Evolutionary conservation across 129 eudicot species (phyloP), one percentile per base, ranked within the genome.

Genomic region (Ambrosia artemisiifolia): DNA sequence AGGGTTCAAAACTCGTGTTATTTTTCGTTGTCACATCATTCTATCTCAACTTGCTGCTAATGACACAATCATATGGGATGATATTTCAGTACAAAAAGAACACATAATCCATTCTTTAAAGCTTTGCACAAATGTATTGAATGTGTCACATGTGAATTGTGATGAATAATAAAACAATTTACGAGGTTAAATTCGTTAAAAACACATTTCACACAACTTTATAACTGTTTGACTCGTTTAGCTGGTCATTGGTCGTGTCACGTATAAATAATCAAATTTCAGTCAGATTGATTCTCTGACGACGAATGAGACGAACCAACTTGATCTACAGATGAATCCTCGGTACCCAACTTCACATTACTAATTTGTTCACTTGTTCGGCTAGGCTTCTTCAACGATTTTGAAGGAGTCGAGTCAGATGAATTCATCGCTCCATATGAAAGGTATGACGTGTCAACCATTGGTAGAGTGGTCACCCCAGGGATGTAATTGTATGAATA

Each of bases 371-470:
- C 91, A 20, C 57, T 65, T 61, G 70, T 85, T 71, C 63, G 56
- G 74, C 88, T 61, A 36, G 73, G 32, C 62, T 76, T 65, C 69
- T 75, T 88, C 0, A 78, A 76, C 32, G 87, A 63, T 67, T 83
- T 82, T 2, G 86, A 72, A 36, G 82, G 84, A 56, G 84, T 77
- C 2, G 67, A 35, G 13, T 57, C 11, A 11, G 81, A 63, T 14
- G 75, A 65, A 20, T 63, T 67, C 48, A 57, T 79, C 42, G 48
- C 84, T 30, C 80, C 81, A 43, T 90, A 78, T 14, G 75, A 57
- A 24, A 67, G 57, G 1, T 57, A 69, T 7, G 77, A 48, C 51
- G 81, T 75, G 65, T 82, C 80, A 17, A 77, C 53, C 47, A 74
- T 33, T 7, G 88, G 77, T 32, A 76, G 73, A 69, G 80, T 17